Percentiles rank a stretch among this genome's conserved stretches.
These are phyloP conservation scores for Trichoderma erinaceum DNA, from an alignment of 495 filamentous ascomycete species.

Conservation along the genomic window DNA sequence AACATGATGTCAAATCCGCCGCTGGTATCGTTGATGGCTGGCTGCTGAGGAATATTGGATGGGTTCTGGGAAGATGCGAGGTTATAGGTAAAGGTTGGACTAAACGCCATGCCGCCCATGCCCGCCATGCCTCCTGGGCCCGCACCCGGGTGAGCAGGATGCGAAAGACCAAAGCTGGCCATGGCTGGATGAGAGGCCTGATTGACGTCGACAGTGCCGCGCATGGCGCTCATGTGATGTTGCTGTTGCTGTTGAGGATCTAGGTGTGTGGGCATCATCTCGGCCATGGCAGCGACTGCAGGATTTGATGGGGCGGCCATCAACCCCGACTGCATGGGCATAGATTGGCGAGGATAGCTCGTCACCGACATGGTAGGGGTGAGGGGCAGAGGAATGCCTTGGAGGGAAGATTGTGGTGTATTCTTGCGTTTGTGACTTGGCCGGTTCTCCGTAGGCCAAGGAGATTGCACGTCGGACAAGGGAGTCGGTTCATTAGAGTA, in stretches of 20 bases:
- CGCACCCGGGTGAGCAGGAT: background rate
- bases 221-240: slow-evolving; percentile 20
- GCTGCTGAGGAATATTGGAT: slow-evolving; percentile 21
- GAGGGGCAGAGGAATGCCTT: slow-evolving; percentile 6
- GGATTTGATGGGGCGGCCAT: slow-evolving; percentile 21
- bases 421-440: slow-evolving; percentile 41
- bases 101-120: slow-evolving; percentile 18
- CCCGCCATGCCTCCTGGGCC: slow-evolving; percentile 1
- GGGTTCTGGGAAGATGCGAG: slow-evolving; percentile 15
- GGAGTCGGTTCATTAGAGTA: slow-evolving; percentile 42
- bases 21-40: slow-evolving; percentile 21
- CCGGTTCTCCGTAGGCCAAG: slow-evolving; percentile 26
- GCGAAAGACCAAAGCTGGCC: slow-evolving; percentile 21
- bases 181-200: slow-evolving; percentile 18
- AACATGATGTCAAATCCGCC: slow-evolving; percentile 53
- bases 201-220: slow-evolving; percentile 23
- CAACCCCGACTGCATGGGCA: background rate
- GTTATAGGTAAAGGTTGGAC: slow-evolving; percentile 29
- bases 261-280: slow-evolving; percentile 12
- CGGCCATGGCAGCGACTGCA: slow-evolving; percentile 24
- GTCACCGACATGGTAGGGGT: slow-evolving; percentile 1
- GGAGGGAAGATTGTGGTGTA: slow-evolving; percentile 29
- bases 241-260: background rate
- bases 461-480: slow-evolving; percentile 37
- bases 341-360: slow-evolving; percentile 3